Base-by-base conservation (phyloP, 1,139 yeast genomes). In the Pichia sp. region DNA sequence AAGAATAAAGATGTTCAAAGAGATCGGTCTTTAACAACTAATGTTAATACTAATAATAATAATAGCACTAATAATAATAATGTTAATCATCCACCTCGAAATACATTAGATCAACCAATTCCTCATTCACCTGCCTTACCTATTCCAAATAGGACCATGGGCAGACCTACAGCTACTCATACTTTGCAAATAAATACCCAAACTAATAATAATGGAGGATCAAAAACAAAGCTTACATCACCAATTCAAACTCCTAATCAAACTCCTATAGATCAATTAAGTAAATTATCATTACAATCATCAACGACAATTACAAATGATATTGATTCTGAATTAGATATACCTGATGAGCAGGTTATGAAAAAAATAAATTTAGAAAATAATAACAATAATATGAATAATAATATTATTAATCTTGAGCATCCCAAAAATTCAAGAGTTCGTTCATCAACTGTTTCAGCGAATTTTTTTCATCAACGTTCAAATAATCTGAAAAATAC, bases 271-370 rank as follows among this genome's bases (percentile, higher is more conserved):
- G 56, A 55, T n/a, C 47, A 60, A 4, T 39, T 60, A 12, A 51
- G 45, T 27, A 60, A 56, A 38, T 45, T 61, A 45, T 57, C 52
- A 35, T 31, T 61, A 58, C 58, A 63, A n/a, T n/a, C n/a, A 8
- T 9, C 26, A 10, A 49, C 62, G 3, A 55, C 59, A 11, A 53
- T 55, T 16, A 62, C 60, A 37, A 60, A 61, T 45, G 63, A 59
- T 46, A 45, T 60, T n/a, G 64, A 61, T 45, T 59, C 59, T 20
- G 58, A 57, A 5, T 40, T 60, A 23, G 62, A 58, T 37, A 49
- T 43, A 12, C 45, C 54, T 1, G 51, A 48, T 35, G 39, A 48
- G 28, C 33, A 34, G 26, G 33, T 40, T 22, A n/a, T n/a, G n/a
- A n/a, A n/a, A n/a, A n/a, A n/a, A n/a, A n/a, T n/a, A n/a, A n/a